Evolutionary conservation across 768 basidiomycete species (phyloP).

Genomic region (Leccinum obscurum): DNA sequence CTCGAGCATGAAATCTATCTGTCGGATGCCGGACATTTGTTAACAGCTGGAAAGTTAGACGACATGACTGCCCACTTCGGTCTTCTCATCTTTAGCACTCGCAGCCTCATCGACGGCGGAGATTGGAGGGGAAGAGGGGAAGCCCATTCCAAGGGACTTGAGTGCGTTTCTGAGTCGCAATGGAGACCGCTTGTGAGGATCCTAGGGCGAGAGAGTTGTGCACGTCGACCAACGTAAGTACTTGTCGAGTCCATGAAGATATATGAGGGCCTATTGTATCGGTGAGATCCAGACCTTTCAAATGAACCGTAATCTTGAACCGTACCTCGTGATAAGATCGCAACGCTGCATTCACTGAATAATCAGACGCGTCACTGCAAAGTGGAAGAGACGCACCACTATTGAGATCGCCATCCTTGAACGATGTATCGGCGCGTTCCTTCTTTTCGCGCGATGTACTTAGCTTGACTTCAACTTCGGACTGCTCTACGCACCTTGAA

Average conservation of each 20-base stretch:
- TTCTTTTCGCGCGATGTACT: constrained; percentile 66
- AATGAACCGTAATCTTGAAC: not conserved
- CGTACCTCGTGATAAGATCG: constrained; percentile 70
- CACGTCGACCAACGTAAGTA: constrained; percentile 45
- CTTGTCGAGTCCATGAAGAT: constrained; percentile 78
- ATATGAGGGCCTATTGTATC: constrained; percentile 61
- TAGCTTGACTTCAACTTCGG: constrained; percentile 49
- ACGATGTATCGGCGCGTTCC: constrained; percentile 63
- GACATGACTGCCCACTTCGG: constrained; percentile 50
- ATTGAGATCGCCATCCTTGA: constrained; percentile 62
- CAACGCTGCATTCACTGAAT: constrained; percentile 48
- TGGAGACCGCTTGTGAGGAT: constrained; percentile 6
- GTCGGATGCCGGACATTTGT: not conserved
- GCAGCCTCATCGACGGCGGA: constrained; percentile 33
- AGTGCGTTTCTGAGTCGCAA: constrained; percentile 48
- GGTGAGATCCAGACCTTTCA: constrained; percentile 5
- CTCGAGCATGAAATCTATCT: constrained; percentile 77
- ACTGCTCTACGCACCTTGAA: constrained; percentile 73
- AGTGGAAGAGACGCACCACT: constrained; percentile 47
- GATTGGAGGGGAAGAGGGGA: constrained; percentile 1
- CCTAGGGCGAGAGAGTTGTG: not conserved
- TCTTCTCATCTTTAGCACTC: constrained; percentile 50
- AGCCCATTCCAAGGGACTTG: constrained; percentile 47
- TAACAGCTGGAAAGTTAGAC: not conserved
- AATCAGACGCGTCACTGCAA: not conserved